Conservation (phyloP, 2,329 filamentous ascomycete genomes). For the Exophiala oligosperma region DNA sequence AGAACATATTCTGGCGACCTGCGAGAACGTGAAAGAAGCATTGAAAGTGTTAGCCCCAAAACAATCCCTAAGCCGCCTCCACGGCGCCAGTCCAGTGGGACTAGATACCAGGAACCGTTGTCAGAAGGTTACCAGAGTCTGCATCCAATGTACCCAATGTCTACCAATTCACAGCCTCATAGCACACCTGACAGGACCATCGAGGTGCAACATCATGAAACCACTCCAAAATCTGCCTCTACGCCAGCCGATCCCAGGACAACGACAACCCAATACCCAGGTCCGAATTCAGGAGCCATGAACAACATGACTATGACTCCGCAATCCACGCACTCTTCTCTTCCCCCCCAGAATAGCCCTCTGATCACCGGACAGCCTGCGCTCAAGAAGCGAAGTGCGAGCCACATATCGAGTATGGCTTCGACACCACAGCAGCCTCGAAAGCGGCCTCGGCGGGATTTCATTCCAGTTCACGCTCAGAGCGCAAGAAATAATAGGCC, state of each 20-base stretch:
- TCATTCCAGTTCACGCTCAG: constrained; percentile 54
- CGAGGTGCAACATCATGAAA: constrained; percentile 14
- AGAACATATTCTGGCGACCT: constrained; percentile 26
- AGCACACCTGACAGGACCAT: constrained; percentile 15
- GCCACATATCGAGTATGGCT: constrained; percentile 22
- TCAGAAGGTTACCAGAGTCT: constrained; percentile 9
- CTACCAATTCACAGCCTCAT: constrained; percentile 5
- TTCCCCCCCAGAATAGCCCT: constrained; percentile 18
- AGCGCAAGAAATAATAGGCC: constrained; percentile 42
- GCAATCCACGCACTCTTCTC: constrained; percentile 18
- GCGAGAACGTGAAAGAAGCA: constrained; percentile 28
- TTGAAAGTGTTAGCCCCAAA: constrained; percentile 31
- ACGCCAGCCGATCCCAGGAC: constrained; percentile 18
- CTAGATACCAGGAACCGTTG: constrained; percentile 10
- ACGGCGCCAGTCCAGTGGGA: constrained; percentile 18
- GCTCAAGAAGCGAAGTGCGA: constrained; percentile 27
- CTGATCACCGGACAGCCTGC: constrained; percentile 7
- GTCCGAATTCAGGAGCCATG: constrained; percentile 16
- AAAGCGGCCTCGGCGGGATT: constrained; percentile 53
- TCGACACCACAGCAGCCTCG: constrained; percentile 40
- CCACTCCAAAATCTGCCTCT: constrained; percentile 19
- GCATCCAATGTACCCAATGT: constrained; percentile 6
- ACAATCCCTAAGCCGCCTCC: constrained; percentile 29
- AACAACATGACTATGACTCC: constrained; percentile 18
- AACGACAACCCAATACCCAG: constrained; percentile 12